Evolutionary conservation across 306 rosid species (phyloP), one percentile per base, ranked within the genome.

Genomic region (Vicia sativa): DNA sequence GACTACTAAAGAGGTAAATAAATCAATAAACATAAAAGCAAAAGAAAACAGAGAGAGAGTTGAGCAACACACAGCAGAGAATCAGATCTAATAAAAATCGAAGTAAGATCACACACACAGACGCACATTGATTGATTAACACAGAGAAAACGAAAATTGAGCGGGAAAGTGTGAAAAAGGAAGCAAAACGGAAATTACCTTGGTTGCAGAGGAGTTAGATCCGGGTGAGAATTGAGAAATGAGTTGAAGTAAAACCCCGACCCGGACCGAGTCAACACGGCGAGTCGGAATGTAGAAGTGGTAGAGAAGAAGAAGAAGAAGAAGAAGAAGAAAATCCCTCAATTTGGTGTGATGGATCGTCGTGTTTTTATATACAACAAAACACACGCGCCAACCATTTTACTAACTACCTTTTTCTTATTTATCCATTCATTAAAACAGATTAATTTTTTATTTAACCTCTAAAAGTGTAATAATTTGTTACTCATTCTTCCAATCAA

Each of bases 221-320:
- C 84, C 15, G 73, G 12, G 73, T 37, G 77, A 77, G 57, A 65
- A 71, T 62, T 42, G 16, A 50, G 59, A 59, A 73, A 35, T 3
- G 72, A 86, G 69, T 10, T 58, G 54, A 39, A 38, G 16, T 44
- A 6, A 65, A 71, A 65, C 54, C 75, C 74, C 68, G 76, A 83
- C 81, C 62, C 68, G 31, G 70, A 70, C 76, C 38, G 84, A 77
- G 82, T 80, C 81, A 79, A 56, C 68, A 46, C 41, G 66, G 69
- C 57, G 78, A 79, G 77, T 69, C 70, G 29, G 67, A 70, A 74
- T 77, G 62, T 66, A 35, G 54, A 44, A 63, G 13, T 34, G 61
- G 23, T n/a, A n/a, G 21, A 45, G 61, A 44, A 25, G 16, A 13
- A 34, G 29, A 60, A 45, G 72, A 34, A 34, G 7, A 6, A 34